Percentiles rank a stretch among this genome's conserved stretches.
phyloP scores from a whole-genome alignment of 2,329 filamentous ascomycete species.

The Cercospora sojina region DNA sequence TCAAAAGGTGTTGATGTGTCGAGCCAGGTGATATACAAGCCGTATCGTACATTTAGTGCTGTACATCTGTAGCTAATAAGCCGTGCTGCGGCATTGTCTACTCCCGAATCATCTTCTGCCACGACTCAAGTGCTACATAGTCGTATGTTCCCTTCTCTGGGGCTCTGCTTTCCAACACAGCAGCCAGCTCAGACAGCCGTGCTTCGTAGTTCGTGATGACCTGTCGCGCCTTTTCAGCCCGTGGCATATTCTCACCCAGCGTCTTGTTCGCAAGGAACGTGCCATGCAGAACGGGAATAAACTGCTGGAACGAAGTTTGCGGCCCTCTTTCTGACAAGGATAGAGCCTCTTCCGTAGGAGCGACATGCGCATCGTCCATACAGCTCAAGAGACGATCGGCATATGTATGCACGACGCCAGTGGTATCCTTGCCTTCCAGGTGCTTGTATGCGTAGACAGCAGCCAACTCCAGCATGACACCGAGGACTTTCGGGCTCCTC shows the following conservation, averaged over 20 bases:
- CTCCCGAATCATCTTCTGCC: slow-evolving; percentile 29
- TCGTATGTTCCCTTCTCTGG: slow-evolving; percentile 31
- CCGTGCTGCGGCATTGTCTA: background rate
- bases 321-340: background rate
- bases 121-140: slow-evolving; percentile 31
- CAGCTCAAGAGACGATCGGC: slow-evolving; percentile 40
- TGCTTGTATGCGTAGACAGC: slow-evolving; percentile 43
- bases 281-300: slow-evolving; percentile 46
- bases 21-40: background rate
- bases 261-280: slow-evolving; percentile 45
- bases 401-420: slow-evolving; percentile 43
- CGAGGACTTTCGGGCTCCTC: slow-evolving; percentile 41
- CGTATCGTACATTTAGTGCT: background rate
- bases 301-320: slow-evolving; percentile 34
- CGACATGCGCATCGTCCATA: background rate
- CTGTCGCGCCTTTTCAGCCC: slow-evolving; percentile 23
- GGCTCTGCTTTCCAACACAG: slow-evolving; percentile 27
- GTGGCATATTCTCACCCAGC: slow-evolving; percentile 40
- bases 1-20: background rate
- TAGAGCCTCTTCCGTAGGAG: slow-evolving; percentile 2
- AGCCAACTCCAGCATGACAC: slow-evolving; percentile 46
- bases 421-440: slow-evolving; percentile 36
- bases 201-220: slow-evolving; percentile 32
- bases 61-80: background rate
- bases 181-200: slow-evolving; percentile 26